Evolutionary conservation across 352 stramenopile species (phyloP).

Genomic region (Phytopythium cucurbitacearum): DNA sequence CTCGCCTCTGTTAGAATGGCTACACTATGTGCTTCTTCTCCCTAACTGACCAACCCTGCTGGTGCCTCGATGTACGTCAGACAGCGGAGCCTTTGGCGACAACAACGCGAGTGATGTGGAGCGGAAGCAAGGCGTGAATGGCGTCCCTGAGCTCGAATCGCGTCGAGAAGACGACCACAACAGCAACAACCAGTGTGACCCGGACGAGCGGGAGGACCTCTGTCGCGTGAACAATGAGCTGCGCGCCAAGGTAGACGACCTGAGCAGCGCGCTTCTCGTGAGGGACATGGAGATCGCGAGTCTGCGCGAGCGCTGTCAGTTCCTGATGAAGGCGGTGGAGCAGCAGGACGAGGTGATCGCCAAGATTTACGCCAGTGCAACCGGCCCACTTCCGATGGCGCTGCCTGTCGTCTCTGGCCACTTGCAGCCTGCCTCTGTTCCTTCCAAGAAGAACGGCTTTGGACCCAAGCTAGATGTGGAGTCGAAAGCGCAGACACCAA

Average conservation of each 20-base stretch:
- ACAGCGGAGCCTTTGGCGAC: no score
- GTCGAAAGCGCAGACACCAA: neutral
- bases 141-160: slow-evolving; percentile 10
- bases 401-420: slow-evolving; percentile 2
- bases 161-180: neutral
- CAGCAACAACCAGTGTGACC: slow-evolving; percentile 5
- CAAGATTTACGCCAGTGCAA: slow-evolving; percentile 60
- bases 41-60: no score
- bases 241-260: slow-evolving; percentile 48
- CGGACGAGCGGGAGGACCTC: slow-evolving; percentile 25
- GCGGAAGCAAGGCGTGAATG: slow-evolving; percentile 8
- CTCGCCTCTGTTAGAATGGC: no score
- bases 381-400: slow-evolving; percentile 5
- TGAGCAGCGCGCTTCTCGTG: slow-evolving; percentile 62
- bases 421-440: slow-evolving; percentile 4
- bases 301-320: slow-evolving; percentile 60
- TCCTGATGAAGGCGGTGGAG: slow-evolving; percentile 54
- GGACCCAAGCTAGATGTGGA: no score
- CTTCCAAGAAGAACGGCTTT: slow-evolving; percentile 1
- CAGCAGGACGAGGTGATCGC: slow-evolving; percentile 77
- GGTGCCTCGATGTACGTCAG: no score
- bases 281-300: slow-evolving; percentile 69
- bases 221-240: slow-evolving; percentile 42
- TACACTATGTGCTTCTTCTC: no score
- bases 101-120: no score